Conservation (phyloP, 2,329 filamentous ascomycete species). For the Cordyceps javanica region DNA sequence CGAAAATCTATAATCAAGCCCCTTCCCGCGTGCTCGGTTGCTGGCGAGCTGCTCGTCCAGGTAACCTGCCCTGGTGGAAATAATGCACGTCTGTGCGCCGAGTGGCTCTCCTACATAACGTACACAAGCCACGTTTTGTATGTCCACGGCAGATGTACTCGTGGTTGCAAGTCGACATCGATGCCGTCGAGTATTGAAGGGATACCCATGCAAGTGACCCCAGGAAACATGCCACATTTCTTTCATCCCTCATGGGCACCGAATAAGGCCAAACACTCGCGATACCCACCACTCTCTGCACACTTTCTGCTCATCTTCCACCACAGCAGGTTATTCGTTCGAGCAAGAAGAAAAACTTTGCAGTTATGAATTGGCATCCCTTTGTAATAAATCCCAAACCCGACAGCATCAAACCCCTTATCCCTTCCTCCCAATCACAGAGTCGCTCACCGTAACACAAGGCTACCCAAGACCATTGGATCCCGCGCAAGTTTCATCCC, state of each 20-base stretch:
- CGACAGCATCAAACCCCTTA: neutral
- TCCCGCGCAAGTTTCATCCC: neutral
- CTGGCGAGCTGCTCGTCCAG: neutral
- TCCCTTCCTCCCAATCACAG: neutral
- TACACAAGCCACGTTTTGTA: neutral
- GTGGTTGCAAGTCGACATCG: constrained; percentile 1
- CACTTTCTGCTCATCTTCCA: too few relatives aligned
- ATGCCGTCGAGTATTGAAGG: neutral
- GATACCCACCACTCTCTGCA: too few relatives aligned
- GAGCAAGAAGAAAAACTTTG: too few relatives aligned
- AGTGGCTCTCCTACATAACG: neutral
- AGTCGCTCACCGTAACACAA: neutral
- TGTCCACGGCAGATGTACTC: neutral
- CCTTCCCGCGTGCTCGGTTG: neutral
- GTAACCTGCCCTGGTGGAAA: neutral
- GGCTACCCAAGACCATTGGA: neutral
- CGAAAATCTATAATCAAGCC: neutral
- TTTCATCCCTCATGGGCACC: too few relatives aligned
- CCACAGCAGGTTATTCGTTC: too few relatives aligned
- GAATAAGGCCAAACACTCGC: too few relatives aligned
- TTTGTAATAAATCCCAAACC: neutral
- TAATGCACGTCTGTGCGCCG: constrained; percentile 1
- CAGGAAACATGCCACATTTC: neutral
- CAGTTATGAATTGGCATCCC: neutral
- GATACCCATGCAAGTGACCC: neutral